A percentile compares a stretch with the other conserved stretches of the same genome.
Conservation (phyloP, 257 asterid species). For the Capsicum rhomboideum region DNA sequence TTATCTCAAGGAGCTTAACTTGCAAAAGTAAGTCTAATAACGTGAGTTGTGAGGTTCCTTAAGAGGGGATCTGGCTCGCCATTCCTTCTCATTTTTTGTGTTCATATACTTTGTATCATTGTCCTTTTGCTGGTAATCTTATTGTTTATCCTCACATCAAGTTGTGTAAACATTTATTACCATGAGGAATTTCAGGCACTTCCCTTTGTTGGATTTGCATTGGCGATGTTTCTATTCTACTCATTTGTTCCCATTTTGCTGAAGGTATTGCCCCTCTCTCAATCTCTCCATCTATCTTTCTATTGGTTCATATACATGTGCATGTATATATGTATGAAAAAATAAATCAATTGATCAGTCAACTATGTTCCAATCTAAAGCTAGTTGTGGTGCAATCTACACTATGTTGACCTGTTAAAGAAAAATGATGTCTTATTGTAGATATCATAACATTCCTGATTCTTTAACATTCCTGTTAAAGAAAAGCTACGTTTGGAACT, state of each 20-base stretch:
- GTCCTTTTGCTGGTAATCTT: not conserved
- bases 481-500: too few relatives aligned
- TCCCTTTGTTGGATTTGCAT: conserved; percentile 80
- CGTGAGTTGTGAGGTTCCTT: not conserved
- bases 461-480: too few relatives aligned
- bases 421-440: not conserved
- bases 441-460: not conserved
- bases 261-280: conserved; percentile 37
- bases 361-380: not conserved
- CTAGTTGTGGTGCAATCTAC: not conserved
- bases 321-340: not conserved
- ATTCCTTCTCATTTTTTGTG: not conserved
- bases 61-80: not conserved
- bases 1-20: not conserved
- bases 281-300: not conserved
- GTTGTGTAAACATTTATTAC: not conserved
- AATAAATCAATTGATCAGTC: not conserved
- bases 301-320: not conserved
- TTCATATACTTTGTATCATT: not conserved
- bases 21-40: not conserved
- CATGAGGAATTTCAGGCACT: conserved; percentile 35
- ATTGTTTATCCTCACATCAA: not conserved
- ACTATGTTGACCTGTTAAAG: not conserved
- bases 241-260: conserved; percentile 73
- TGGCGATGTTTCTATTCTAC: conserved; percentile 86